These are phyloP conservation scores for Syncephalis fuscata DNA, from an alignment of 371 early-diverging fungal genomes.

Conservation along the genomic window DNA sequence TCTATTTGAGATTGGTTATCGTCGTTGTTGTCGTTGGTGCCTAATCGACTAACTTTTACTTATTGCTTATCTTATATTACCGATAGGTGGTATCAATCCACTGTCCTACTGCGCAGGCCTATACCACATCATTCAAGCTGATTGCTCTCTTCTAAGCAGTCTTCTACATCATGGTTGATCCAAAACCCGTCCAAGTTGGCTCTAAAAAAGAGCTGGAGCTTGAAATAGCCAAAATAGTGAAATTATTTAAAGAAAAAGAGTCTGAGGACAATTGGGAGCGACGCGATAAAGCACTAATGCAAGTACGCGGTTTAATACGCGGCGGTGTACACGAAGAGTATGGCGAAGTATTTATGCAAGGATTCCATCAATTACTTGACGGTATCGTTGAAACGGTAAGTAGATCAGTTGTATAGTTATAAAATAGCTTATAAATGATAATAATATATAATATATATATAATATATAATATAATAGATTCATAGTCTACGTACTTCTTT, in stretches of 20 bases:
- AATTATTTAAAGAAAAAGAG: slow-evolving; percentile 16
- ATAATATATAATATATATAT: no score
- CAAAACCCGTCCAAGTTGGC: no score
- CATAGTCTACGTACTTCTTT: slow-evolving; percentile 19
- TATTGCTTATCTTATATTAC: no score
- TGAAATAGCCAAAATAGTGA: slow-evolving; percentile 8
- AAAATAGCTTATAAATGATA: not conserved
- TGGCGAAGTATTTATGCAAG: slow-evolving; percentile 3
- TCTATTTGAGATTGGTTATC: no score
- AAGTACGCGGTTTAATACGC: slow-evolving; percentile 11
- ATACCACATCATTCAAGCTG: no score
- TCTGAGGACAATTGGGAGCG: slow-evolving; percentile 22
- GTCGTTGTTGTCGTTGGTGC: no score
- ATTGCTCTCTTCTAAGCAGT: no score
- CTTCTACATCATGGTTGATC: no score
- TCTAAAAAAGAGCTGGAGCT: slow-evolving; percentile 8
- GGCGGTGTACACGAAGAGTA: slow-evolving; percentile 9
- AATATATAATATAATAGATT: no score
- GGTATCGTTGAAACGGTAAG: slow-evolving; percentile 11
- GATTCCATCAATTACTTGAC: slow-evolving; percentile 8
- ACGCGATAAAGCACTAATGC: slow-evolving; percentile 11
- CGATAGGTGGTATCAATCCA: no score
- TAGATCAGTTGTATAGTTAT: not conserved
- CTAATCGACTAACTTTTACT: no score
- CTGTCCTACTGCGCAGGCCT: no score